Conservation (phyloP, 352 stramenopile species). For the Bremia lactucae region DNA sequence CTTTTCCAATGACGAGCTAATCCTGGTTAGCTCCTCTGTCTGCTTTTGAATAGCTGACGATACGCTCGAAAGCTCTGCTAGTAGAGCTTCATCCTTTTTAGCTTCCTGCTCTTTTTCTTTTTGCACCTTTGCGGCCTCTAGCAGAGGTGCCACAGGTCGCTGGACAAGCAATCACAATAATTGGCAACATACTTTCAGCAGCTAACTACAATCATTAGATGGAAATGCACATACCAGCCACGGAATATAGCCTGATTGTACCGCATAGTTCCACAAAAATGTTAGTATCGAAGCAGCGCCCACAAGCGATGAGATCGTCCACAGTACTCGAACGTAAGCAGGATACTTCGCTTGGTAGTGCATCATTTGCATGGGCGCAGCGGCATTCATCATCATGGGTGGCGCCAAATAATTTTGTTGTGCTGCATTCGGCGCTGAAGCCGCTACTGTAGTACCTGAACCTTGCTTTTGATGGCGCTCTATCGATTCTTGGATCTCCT, state of each 20-base stretch:
- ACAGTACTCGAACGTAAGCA: conserved; percentile 49
- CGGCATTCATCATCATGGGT: conserved; percentile 39
- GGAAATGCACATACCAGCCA: conserved; percentile 30
- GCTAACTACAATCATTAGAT: no score
- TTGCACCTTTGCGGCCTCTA: conserved; percentile 35
- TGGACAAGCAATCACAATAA: conserved; percentile 7
- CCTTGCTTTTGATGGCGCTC: conserved; percentile 41
- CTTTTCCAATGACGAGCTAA: conserved; percentile 39
- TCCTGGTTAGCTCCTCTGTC: conserved; percentile 43
- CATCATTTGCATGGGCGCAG: conserved; percentile 36
- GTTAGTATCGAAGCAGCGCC: conserved; percentile 56
- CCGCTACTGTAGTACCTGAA: background rate
- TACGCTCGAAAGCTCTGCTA: conserved; percentile 34
- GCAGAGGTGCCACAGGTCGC: conserved; percentile 24
- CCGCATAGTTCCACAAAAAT: conserved; percentile 68
- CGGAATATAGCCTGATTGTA: conserved; percentile 54
- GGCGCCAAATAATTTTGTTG: conserved; percentile 4
- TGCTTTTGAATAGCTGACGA: conserved; percentile 55
- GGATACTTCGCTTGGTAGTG: conserved; percentile 29
- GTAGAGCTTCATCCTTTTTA: conserved; percentile 40
- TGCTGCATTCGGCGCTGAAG: background rate
- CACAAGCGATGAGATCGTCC: conserved; percentile 60
- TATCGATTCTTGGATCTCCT: conserved; percentile 73
- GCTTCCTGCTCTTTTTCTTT: conserved; percentile 41
- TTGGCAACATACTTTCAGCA: background rate